Percentiles rank a stretch among this genome's conserved stretches.
Conservation (phyloP, 108 stramenopile genomes). For the Skeletonema tropicum region DNA sequence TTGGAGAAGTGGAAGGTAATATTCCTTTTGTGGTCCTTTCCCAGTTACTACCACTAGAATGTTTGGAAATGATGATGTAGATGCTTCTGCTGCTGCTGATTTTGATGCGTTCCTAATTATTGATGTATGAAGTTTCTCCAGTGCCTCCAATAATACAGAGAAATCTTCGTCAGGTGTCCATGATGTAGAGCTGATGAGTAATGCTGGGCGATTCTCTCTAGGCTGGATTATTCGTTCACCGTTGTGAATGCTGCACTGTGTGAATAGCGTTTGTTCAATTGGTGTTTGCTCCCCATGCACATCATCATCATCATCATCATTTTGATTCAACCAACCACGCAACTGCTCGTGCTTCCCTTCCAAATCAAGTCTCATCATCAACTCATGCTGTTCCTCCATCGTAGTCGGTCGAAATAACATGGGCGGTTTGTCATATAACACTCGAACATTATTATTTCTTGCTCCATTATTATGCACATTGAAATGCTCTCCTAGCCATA, state of each 20-base stretch:
- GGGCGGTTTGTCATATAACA: conserved; percentile 93
- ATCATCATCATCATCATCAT: not conserved
- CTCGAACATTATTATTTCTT: conserved; percentile 22
- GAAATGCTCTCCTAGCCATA: conserved; percentile 82
- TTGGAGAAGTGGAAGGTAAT: conserved; percentile 55
- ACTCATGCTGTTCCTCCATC: conserved; percentile 72
- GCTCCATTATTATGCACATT: conserved; percentile 40
- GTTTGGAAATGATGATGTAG: conserved; percentile 22
- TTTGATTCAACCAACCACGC: conserved; percentile 27
- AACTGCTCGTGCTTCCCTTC: conserved; percentile 12
- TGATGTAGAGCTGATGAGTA: conserved; percentile 92
- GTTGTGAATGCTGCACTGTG: conserved; percentile 28
- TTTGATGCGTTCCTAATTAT: conserved; percentile 14
- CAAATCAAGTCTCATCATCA: conserved; percentile 57
- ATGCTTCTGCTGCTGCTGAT: conserved; percentile 1
- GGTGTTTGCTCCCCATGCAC: conserved; percentile 15
- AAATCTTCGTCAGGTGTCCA: conserved; percentile 99
- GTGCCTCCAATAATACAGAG: conserved; percentile 87
- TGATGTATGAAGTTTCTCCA: conserved; percentile 64
- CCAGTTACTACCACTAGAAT: conserved; percentile 94
- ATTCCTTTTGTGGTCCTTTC: conserved; percentile 92
- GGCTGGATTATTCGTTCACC: conserved; percentile 29
- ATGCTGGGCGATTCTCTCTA: conserved; percentile 72
- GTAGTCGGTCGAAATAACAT: conserved; percentile 74
- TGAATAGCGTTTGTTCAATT: conserved; percentile 65